These are phyloP conservation scores for Annulohypoxylon moriforme DNA, from an alignment of 495 filamentous ascomycete species.

Conservation along the genomic window DNA sequence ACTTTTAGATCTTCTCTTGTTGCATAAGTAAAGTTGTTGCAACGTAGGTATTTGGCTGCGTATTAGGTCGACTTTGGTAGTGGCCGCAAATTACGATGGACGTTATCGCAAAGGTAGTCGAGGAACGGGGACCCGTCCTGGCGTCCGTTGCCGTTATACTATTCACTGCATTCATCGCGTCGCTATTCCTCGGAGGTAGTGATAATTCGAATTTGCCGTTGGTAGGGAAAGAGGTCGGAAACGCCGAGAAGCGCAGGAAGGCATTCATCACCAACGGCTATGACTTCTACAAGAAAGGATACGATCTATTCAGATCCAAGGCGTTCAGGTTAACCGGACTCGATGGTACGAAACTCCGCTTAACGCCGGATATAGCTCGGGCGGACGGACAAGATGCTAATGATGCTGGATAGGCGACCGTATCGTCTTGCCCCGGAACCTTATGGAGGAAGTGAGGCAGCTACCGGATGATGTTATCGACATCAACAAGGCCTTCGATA, in stretches of 20 bases:
- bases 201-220: conserved; percentile 43
- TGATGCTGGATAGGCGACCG: conserved; percentile 23
- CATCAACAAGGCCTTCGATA: conserved; percentile 48
- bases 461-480: conserved; percentile 54
- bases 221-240: conserved; percentile 46
- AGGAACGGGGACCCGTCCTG: conserved; percentile 46
- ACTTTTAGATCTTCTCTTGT: neutral
- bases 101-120: conserved; percentile 20
- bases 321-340: conserved; percentile 49
- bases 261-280: conserved; percentile 43
- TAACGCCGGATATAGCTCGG: neutral
- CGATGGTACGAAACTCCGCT: conserved; percentile 36
- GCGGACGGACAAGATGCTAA: neutral
- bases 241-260: conserved; percentile 49
- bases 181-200: conserved; percentile 21
- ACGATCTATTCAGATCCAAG: conserved; percentile 52
- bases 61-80: neutral
- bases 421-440: conserved; percentile 50
- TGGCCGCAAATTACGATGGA: conserved; percentile 20
- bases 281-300: conserved; percentile 50
- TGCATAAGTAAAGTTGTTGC: neutral
- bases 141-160: conserved; percentile 40
- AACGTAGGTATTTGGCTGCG: neutral
- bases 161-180: conserved; percentile 41
- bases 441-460: conserved; percentile 50